Conservation (phyloP, 2,329 filamentous ascomycete species). For the Diaporthe eres region DNA sequence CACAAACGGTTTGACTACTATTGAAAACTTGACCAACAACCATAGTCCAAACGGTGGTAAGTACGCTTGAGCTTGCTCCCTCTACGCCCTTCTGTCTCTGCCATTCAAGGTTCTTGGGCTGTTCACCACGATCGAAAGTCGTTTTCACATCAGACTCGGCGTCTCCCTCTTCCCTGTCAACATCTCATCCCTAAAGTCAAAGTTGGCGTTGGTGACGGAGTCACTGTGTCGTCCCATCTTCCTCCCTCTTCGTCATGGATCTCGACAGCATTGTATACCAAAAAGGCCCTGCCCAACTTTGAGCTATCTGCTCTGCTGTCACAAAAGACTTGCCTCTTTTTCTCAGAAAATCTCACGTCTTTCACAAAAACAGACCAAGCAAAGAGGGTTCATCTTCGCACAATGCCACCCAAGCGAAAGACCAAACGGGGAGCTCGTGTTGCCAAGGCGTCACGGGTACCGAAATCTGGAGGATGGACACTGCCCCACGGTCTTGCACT, state of each 20-base stretch:
- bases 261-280: background rate
- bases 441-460: background rate
- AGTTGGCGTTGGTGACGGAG: background rate
- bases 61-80: background rate
- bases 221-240: background rate
- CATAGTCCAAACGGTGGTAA: background rate
- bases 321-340: background rate
- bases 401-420: conserved; percentile 26
- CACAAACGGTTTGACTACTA: background rate
- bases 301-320: background rate
- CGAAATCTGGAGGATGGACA: conserved; percentile 26
- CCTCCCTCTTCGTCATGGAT: background rate
- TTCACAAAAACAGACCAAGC: no score
- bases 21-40: background rate
- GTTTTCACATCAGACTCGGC: background rate
- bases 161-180: no score
- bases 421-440: background rate
- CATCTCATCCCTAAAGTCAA: no score
- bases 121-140: background rate
- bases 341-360: background rate
- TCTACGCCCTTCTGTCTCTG: background rate
- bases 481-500: conserved; percentile 22
- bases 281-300: background rate
- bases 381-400: background rate
- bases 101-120: background rate